Evolutionary conservation across 169 alveolate genomes (phyloP).

Genomic region (Plasmodium yoelii): DNA sequence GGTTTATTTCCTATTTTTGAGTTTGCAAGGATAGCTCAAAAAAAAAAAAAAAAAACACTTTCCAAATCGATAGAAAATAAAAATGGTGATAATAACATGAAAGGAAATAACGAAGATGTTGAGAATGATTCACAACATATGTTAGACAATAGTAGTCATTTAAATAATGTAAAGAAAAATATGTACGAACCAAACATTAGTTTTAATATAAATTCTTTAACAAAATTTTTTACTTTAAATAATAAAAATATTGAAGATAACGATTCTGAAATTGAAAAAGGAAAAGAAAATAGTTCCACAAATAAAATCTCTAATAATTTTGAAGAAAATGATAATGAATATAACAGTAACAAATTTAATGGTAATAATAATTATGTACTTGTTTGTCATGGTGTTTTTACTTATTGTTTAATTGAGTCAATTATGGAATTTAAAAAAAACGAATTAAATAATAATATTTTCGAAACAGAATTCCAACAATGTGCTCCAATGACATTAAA

Average conservation of each 20-base stretch:
- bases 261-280: background rate
- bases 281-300: background rate
- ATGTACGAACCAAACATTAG: slow-evolving; percentile 33
- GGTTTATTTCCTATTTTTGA: slow-evolving; percentile 83
- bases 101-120: background rate
- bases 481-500: slow-evolving; percentile 71
- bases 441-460: slow-evolving; percentile 80
- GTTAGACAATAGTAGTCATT: background rate
- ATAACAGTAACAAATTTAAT: slow-evolving; percentile 4
- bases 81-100: background rate
- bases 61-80: background rate
- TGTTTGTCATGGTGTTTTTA: slow-evolving; percentile 88
- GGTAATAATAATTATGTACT: slow-evolving; percentile 81
- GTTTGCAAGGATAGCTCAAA: slow-evolving; percentile 65
- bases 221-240: slow-evolving; percentile 16
- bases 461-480: slow-evolving; percentile 39
- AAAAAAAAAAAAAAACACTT: slow-evolving; percentile 4
- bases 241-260: background rate
- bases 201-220: slow-evolving; percentile 33
- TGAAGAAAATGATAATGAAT: slow-evolving; percentile 4
- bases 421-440: slow-evolving; percentile 82
- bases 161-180: slow-evolving; percentile 6
- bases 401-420: slow-evolving; percentile 87
- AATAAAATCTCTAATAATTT: background rate
- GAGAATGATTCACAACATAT: background rate